These are phyloP conservation scores for Aspergillus bertholletiae DNA, from an alignment of 495 filamentous ascomycete species.

Conservation along the genomic window DNA sequence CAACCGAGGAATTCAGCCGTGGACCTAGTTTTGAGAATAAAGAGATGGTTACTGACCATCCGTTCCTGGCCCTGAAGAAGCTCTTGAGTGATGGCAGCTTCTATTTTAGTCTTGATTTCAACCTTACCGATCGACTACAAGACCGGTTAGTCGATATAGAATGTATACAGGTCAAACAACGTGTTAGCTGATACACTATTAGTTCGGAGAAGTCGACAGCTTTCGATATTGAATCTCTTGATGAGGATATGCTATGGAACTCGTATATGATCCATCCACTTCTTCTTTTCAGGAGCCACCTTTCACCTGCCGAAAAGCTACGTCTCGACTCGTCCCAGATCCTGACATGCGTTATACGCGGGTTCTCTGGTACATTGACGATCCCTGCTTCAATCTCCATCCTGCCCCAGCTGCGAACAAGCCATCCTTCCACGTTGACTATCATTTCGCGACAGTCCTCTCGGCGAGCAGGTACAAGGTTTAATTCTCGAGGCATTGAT, in stretches of 20 bases:
- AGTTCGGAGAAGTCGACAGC: slow-evolving; percentile 48
- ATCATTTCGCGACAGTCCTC: slow-evolving; percentile 91
- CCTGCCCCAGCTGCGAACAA: slow-evolving; percentile 45
- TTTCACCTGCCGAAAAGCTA: slow-evolving; percentile 66
- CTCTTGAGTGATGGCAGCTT: slow-evolving; percentile 92
- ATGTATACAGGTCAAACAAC: slow-evolving; percentile 17
- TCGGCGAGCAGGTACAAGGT: slow-evolving; percentile 86
- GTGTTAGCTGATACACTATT: slow-evolving; percentile 42
- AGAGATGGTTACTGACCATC: slow-evolving; percentile 74
- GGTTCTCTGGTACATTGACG: slow-evolving; percentile 80
- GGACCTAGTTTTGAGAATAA: slow-evolving; percentile 55
- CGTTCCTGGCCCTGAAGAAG: slow-evolving; percentile 85
- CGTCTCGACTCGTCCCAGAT: slow-evolving; percentile 81
- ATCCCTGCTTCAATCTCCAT: slow-evolving; percentile 66
- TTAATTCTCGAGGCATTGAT: slow-evolving; percentile 94
- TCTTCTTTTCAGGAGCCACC: slow-evolving; percentile 77
- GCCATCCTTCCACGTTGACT: slow-evolving; percentile 78
- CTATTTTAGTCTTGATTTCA: slow-evolving; percentile 96
- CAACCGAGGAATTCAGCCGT: slow-evolving; percentile 49
- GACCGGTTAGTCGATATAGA: slow-evolving; percentile 61
- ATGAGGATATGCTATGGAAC: slow-evolving; percentile 94
- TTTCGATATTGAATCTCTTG: slow-evolving; percentile 79
- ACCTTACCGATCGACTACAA: slow-evolving; percentile 90
- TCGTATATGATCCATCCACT: slow-evolving; percentile 95
- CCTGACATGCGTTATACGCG: slow-evolving; percentile 88